These are phyloP conservation scores for Phyllosticta paracitricarpa DNA, from an alignment of 2,329 filamentous ascomycete genomes.

Conservation along the genomic window DNA sequence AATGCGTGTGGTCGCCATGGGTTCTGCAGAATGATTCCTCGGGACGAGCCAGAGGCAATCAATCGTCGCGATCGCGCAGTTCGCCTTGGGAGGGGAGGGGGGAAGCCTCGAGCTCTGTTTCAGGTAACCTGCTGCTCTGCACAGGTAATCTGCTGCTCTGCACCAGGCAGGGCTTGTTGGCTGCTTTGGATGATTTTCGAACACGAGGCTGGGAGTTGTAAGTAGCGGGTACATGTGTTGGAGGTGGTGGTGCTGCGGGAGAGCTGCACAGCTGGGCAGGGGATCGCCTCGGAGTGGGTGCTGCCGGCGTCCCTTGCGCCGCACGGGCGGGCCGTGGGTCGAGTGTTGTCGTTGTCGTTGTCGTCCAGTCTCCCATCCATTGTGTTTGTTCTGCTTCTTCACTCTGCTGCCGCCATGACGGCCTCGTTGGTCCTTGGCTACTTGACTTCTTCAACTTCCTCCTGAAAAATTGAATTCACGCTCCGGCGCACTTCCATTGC, in stretches of 20 bases:
- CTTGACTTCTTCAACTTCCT: neutral
- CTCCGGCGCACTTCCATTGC: conserved; percentile 1
- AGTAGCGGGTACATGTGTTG: neutral
- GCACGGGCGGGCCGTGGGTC: neutral
- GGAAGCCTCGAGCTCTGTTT: neutral
- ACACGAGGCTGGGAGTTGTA: neutral
- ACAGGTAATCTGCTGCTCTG: neutral
- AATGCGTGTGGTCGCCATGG: neutral
- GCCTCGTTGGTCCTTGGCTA: neutral
- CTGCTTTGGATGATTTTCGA: neutral
- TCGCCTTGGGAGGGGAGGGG: neutral
- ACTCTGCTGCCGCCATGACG: neutral
- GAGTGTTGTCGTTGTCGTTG: neutral
- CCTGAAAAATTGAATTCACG: neutral
- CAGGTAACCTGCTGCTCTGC: neutral
- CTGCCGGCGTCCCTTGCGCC: neutral
- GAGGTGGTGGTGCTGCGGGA: neutral
- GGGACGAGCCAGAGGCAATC: neutral
- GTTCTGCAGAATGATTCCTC: neutral
- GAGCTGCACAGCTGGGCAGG: neutral
- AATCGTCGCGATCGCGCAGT: neutral
- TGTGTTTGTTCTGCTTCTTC: neutral
- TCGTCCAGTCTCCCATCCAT: neutral
- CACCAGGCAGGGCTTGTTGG: neutral
- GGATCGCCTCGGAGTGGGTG: neutral